phyloP scores from a whole-genome alignment of 2,329 filamentous ascomycete species.

The Claviceps purpurea region DNA sequence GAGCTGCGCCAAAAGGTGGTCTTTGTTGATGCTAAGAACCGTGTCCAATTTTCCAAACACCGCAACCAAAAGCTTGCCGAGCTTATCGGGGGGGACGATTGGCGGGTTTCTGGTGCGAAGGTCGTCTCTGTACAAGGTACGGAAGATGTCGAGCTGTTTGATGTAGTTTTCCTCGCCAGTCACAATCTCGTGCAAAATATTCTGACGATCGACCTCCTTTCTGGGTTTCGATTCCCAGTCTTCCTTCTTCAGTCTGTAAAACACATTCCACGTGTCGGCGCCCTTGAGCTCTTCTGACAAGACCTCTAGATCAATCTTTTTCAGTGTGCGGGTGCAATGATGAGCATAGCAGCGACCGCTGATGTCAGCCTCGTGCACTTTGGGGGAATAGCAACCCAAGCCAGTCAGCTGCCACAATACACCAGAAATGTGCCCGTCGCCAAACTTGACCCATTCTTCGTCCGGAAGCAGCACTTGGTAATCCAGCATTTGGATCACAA shows the following conservation, averaged over 20 bases:
- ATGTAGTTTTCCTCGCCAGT: conserved; percentile 87
- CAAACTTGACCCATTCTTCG: conserved; percentile 97
- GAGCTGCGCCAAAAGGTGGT: conserved; percentile 79
- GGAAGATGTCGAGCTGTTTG: conserved; percentile 74
- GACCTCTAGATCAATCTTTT: conserved; percentile 81
- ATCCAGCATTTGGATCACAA: conserved; percentile 68
- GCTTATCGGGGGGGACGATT: conserved; percentile 65
- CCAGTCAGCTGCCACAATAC: conserved; percentile 90
- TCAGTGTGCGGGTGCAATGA: conserved; percentile 85
- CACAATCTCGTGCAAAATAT: conserved; percentile 89
- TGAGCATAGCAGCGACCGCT: conserved; percentile 79
- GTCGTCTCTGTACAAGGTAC: conserved; percentile 73
- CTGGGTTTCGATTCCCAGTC: conserved; percentile 56
- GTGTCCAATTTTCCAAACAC: conserved; percentile 88
- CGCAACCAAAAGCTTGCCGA: conserved; percentile 65
- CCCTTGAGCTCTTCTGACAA: conserved; percentile 55
- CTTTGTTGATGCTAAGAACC: conserved; percentile 83
- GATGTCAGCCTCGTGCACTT: conserved; percentile 58
- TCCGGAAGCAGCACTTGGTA: conserved; percentile 69
- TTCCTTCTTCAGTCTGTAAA: conserved; percentile 72
- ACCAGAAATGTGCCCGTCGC: conserved; percentile 65
- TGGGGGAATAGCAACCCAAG: conserved; percentile 78
- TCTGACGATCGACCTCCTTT: conserved; percentile 87
- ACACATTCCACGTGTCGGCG: conserved; percentile 72
- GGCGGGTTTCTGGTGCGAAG: conserved; percentile 60